Evolutionary conservation across 2,329 filamentous ascomycete genomes (phyloP).

Genomic region (Paracamarosporium sp.): DNA sequence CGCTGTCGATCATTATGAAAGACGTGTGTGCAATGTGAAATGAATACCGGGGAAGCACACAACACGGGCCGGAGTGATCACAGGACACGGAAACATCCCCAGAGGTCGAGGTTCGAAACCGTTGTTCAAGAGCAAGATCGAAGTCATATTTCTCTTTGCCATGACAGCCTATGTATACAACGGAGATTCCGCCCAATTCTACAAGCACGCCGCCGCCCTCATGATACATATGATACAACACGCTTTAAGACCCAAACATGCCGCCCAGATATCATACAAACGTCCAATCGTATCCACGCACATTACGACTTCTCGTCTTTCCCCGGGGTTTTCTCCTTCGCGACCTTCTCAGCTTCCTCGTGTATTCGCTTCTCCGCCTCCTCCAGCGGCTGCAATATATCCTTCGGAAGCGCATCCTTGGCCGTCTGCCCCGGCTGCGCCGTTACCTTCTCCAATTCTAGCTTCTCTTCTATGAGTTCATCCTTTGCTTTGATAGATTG

Average conservation of each 20-base stretch:
- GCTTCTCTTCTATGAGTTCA: slow-evolving; percentile 44
- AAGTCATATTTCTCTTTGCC: neutral
- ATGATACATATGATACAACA: slow-evolving; percentile 8
- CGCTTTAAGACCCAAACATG: slow-evolving; percentile 4
- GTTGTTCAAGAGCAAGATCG: too few species aligned
- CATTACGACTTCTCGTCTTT: slow-evolving; percentile 2
- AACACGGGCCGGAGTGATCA: too few species aligned
- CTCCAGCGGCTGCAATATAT: slow-evolving; percentile 32
- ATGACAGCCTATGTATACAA: neutral
- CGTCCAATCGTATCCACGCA: neutral
- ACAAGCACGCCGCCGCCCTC: neutral
- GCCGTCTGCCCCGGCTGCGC: slow-evolving; percentile 32
- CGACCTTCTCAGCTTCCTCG: slow-evolving; percentile 23
- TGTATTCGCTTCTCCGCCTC: slow-evolving; percentile 22
- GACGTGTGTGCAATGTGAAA: too few species aligned
- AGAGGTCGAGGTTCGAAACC: too few species aligned
- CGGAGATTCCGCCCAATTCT: too few species aligned
- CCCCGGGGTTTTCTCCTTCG: slow-evolving; percentile 14
- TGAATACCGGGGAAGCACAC: too few species aligned
- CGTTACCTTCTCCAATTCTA: slow-evolving; percentile 44
- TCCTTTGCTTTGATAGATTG: slow-evolving; percentile 49
- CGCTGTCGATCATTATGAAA: too few species aligned
- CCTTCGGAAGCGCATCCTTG: slow-evolving; percentile 35
- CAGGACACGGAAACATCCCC: too few species aligned
- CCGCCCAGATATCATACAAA: slow-evolving; percentile 13